Evolutionary conservation across 2,329 filamentous ascomycete genomes (phyloP), one percentile per base, ranked within the genome.

Genomic region (Decorospora gaudefroyi): DNA sequence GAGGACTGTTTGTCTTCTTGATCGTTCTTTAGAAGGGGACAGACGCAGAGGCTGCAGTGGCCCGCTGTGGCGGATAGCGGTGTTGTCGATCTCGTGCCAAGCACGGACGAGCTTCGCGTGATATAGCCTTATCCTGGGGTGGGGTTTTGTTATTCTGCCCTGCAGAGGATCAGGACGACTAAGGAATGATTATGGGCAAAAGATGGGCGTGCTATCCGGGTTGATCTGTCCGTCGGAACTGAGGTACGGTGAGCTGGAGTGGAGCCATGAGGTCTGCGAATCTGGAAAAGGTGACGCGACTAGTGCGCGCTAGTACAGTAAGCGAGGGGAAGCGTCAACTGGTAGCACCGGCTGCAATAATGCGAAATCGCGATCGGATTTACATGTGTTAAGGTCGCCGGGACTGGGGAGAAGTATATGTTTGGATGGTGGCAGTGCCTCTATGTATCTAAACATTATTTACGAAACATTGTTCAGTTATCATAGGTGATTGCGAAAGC

Each of bases 301-400:
- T 55, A 57, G 53, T 54, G 53, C 43, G 53, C 53, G 42, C 53
- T 57, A 57, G 33, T 29, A 41, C 48, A 45, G 37, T 54, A 57
- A 57, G 53, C 53, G 53, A 57, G 44, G 17, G 35, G 26, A 31
- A 21, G 17, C n/a, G n/a, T n/a, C n/a, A n/a, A n/a, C n/a, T n/a
- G 17, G 42, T 34, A 44, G 21, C 40, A 43, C 40, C 35, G 40
- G 31, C 30, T 23, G 22, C 36, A 38, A 28, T 25, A 23, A 29
- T 35, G 23, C 13, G 35, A 13, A 29, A 33, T 34, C 17, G 21
- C 21, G 27, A 29, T 13, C 18, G 21, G n/a, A n/a, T n/a, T n/a
- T n/a, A n/a, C n/a, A n/a, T n/a, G n/a, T n/a, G n/a, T n/a, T n/a
- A n/a, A n/a, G n/a, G n/a, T n/a, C n/a, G n/a, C n/a, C n/a, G n/a